Evolutionary conservation across 768 basidiomycete species (phyloP), one percentile per base, ranked within the genome.

Genomic region (Psilocybe subaeruginosa): DNA sequence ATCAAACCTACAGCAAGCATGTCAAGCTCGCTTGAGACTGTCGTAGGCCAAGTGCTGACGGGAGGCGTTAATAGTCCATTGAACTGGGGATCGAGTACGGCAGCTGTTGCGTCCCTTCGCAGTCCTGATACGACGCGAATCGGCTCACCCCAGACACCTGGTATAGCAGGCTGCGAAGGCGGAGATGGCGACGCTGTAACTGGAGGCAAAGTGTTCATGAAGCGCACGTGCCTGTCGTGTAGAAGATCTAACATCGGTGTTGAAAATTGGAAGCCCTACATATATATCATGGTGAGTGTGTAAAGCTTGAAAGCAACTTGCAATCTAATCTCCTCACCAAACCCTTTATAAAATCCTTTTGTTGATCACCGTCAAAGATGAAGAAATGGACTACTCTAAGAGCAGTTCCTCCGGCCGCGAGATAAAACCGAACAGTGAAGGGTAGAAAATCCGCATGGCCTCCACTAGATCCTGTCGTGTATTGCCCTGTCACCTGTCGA

Each of bases 111-210:
- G 62, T 78, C 77, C 4, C 76, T 71, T 17, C 77, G 70, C 23
- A 78, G 68, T 5, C 77, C 77, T 1, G 77, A 78, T 8, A 78
- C 66, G 11, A 74, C 74, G 14, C 72, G 72, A 53, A 77, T 65
- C 6, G 77, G 71, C 63, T 78, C 77, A 6, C 77, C 77, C 77
- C 77, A 78, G 35, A 78, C 66, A 17, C 77, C 67, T 48, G 57
- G 33, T 12, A 17, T 31, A 37, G 23, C 3, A 35, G 56, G 52
- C 37, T 54, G 31, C 2, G 52, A 54, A 7, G 52, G 52, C 8
- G 52, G 52, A n/a, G 33, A 37, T 4, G 52, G 52, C 17, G 52
- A 27, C 19, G 46, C 16, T 11, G 61, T 59, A 3, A 56, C 51
- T 19, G 58, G 57, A 19, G 61, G 54, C 16, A 62, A 54, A 4